Conservation (phyloP, 1,139 yeast genomes). For the Eremothecium coryli region DNA sequence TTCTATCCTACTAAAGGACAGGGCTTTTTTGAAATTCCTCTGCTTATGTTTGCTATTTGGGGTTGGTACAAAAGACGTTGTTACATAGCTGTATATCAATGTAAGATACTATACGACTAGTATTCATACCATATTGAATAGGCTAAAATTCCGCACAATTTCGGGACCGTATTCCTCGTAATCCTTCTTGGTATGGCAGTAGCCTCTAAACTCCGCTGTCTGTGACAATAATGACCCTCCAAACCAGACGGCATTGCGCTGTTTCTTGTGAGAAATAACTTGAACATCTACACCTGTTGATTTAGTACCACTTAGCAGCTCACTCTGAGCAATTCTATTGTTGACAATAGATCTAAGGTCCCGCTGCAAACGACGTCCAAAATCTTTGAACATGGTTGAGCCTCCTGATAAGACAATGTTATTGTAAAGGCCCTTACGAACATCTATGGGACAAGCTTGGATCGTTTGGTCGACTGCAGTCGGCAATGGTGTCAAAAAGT, state of each 20-base stretch:
- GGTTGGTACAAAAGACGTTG: too few relatives aligned
- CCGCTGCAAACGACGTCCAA: constrained; percentile 94
- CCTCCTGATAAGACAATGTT: constrained; percentile 96
- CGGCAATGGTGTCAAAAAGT: constrained; percentile 92
- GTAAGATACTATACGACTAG: too few relatives aligned
- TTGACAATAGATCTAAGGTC: constrained; percentile 83
- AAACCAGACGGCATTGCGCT: constrained; percentile 98
- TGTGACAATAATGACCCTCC: constrained; percentile 97
- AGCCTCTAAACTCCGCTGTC: constrained; percentile 91
- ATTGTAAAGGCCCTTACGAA: constrained; percentile 89
- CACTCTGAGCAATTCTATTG: constrained; percentile 78
- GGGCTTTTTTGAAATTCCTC: too few relatives aligned
- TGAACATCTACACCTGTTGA: constrained; percentile 95
- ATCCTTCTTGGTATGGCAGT: constrained; percentile 94
- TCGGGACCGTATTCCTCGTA: constrained; percentile 97
- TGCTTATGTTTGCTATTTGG: too few relatives aligned
- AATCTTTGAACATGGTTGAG: constrained; percentile 96
- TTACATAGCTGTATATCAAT: too few relatives aligned
- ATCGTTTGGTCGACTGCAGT: constrained; percentile 90
- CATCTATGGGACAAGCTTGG: constrained; percentile 94
- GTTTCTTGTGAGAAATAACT: constrained; percentile 94
- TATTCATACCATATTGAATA: constrained; percentile 73
- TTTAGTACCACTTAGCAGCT: constrained; percentile 68
- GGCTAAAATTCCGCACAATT: constrained; percentile 91
- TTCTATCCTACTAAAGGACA: too few relatives aligned